A percentile compares a stretch with the other conserved stretches of the same genome.
Evolutionary conservation across 768 basidiomycete species (phyloP).

Genomic region (Termitomyces sp.): DNA sequence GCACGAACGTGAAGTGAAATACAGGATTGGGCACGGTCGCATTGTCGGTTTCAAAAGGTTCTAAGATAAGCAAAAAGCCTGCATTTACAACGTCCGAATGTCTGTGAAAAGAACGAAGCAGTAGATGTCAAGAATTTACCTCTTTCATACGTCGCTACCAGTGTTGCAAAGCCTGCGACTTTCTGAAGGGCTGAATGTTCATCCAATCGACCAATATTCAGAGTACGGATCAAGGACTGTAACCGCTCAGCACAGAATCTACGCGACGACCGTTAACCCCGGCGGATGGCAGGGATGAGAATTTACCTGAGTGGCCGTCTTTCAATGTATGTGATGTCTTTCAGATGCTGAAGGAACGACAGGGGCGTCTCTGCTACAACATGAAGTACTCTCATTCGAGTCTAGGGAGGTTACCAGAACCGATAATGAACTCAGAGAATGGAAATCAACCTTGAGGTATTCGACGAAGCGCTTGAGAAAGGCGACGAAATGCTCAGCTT

Average conservation of each 20-base stretch:
- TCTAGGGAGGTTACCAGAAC: conserved; percentile 41
- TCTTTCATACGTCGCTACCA: conserved; percentile 98
- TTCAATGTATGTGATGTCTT: conserved; percentile 99
- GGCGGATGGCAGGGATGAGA: neutral
- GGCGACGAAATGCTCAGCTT: conserved; percentile 98
- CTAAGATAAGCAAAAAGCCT: conserved; percentile 96
- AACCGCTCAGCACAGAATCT: conserved; percentile 97
- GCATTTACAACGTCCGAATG: conserved; percentile 1
- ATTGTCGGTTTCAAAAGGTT: conserved; percentile 98
- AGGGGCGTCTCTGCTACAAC: conserved; percentile 98
- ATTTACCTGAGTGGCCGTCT: conserved; percentile 82
- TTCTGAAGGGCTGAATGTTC: conserved; percentile 92
- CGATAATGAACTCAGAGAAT: neutral
- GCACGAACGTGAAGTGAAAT: conserved; percentile 89
- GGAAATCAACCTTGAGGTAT: conserved; percentile 78
- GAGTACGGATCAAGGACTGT: conserved; percentile 88
- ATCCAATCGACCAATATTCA: conserved; percentile 86
- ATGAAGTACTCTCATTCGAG: conserved; percentile 97
- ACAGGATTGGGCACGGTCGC: conserved; percentile 98
- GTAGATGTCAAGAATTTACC: conserved; percentile 36
- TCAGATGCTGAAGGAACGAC: conserved; percentile 96
- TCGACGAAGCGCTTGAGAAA: conserved; percentile 98
- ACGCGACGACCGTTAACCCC: neutral
- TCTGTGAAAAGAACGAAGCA: neutral
- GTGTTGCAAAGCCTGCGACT: conserved; percentile 92